Conservation (phyloP, 495 filamentous ascomycete genomes). For the Hypoxylon fuscum region DNA sequence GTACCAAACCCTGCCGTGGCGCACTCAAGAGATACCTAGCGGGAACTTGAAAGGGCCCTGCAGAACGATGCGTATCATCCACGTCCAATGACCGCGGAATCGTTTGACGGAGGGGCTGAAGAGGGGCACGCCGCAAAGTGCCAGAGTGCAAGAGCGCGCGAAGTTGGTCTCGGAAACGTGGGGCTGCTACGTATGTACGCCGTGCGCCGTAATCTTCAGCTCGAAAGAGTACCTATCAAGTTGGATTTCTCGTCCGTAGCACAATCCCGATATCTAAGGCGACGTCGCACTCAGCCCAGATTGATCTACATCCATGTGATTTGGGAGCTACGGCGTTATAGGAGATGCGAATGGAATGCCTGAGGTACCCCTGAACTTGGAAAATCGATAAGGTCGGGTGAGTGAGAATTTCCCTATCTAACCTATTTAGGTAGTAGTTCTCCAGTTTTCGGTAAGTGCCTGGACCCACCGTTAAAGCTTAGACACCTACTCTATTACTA, state of each 20-base stretch:
- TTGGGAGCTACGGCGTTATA: no score
- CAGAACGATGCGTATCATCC: conserved; percentile 37
- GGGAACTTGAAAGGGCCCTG: conserved; percentile 35
- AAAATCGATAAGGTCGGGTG: no score
- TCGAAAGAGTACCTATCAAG: neutral
- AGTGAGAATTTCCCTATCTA: neutral
- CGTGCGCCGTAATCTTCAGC: neutral
- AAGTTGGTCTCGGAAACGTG: conserved; percentile 31
- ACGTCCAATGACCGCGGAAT: conserved; percentile 22
- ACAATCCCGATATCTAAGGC: neutral
- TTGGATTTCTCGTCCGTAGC: neutral
- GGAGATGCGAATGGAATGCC: no score
- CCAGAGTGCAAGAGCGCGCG: neutral
- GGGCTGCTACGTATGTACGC: conserved; percentile 21
- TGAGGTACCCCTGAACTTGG: no score
- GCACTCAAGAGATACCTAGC: conserved; percentile 13
- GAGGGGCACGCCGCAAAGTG: conserved; percentile 15
- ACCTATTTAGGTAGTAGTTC: neutral
- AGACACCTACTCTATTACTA: no score
- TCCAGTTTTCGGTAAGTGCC: no score
- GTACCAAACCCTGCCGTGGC: neutral
- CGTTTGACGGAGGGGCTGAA: conserved; percentile 30
- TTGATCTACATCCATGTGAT: no score
- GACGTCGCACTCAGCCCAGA: no score
- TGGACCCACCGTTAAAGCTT: no score